Evolutionary conservation across 148 eudicot genomes (phyloP).

Genomic region (Camellia sinensis): DNA sequence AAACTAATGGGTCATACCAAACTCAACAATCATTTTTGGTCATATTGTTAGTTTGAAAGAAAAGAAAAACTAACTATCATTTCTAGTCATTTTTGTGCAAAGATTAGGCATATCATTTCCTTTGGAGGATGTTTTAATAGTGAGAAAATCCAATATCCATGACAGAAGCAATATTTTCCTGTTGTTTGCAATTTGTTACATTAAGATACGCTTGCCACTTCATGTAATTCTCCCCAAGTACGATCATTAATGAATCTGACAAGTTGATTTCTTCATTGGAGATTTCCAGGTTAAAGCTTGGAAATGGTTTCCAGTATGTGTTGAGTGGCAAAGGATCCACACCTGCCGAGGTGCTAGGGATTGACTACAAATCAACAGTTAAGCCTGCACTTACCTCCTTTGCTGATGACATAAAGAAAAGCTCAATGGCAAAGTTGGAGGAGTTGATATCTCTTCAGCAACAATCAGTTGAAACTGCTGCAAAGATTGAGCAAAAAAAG

Average conservation of each 20-base stretch:
- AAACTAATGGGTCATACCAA: background rate
- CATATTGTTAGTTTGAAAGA: background rate
- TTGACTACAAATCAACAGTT: conserved; percentile 66
- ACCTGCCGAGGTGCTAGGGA: conserved; percentile 69
- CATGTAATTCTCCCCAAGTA: background rate
- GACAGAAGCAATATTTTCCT: background rate
- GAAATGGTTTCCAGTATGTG: conserved; percentile 60
- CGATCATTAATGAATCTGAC: background rate
- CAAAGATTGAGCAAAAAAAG: conserved; percentile 62
- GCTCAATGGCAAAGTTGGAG: conserved; percentile 60
- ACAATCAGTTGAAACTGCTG: conserved; percentile 52
- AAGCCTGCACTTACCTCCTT: conserved; percentile 64
- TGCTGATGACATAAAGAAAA: conserved; percentile 60
- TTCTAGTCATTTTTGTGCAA: background rate
- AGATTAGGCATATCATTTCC: background rate
- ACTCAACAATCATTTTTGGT: background rate
- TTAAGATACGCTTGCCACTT: background rate
- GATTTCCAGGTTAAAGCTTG: conserved; percentile 68
- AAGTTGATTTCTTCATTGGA: conserved; percentile 7
- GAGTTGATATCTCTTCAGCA: conserved; percentile 74
- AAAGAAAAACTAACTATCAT: background rate
- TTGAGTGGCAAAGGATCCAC: conserved; percentile 67
- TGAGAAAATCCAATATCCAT: background rate
- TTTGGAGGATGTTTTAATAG: background rate
- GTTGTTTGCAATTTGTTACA: background rate